Conservation (phyloP, 1,284 basidiomycete genomes). For the Cutaneotrichosporon mucoides region DNA sequence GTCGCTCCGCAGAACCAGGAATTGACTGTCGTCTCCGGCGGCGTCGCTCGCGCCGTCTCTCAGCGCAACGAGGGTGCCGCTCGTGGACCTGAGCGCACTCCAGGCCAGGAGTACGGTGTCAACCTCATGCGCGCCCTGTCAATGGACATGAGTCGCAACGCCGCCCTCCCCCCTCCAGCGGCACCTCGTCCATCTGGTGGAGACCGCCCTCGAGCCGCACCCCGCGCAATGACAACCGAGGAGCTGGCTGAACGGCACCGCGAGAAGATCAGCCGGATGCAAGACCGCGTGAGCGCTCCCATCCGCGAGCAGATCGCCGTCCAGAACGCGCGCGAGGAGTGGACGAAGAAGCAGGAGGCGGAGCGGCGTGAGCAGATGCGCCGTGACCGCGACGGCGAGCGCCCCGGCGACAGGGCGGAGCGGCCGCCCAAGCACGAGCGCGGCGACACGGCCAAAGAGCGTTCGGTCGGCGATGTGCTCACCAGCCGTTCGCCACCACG, state of each 20-base stretch:
- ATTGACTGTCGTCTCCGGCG: slow-evolving; percentile 11
- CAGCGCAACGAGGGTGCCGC: slow-evolving; percentile 4
- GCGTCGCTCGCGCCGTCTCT: slow-evolving; percentile 10
- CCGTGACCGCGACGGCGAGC: background rate
- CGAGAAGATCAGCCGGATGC: slow-evolving; percentile 37
- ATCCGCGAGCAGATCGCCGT: slow-evolving; percentile 36
- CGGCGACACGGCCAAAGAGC: slow-evolving; percentile 7
- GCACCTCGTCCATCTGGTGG: background rate
- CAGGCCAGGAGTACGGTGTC: slow-evolving; percentile 15
- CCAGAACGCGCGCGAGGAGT: slow-evolving; percentile 16
- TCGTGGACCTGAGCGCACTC: background rate
- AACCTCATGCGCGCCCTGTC: slow-evolving; percentile 12
- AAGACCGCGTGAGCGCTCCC: slow-evolving; percentile 37
- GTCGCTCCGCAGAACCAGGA: background rate
- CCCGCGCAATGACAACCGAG: slow-evolving; percentile 39
- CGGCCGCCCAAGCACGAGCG: slow-evolving; percentile 4
- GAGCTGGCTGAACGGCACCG: slow-evolving; percentile 47
- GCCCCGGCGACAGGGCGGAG: background rate
- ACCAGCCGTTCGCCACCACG: background rate
- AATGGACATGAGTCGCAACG: background rate
- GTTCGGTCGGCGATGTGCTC: background rate
- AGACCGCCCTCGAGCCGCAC: background rate
- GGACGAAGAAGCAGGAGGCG: slow-evolving; percentile 6
- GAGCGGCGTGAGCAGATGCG: slow-evolving; percentile 13
- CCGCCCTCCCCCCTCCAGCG: background rate